Base-by-base conservation (phyloP, 768 basidiomycete genomes). In the Crucibulum laeve region DNA sequence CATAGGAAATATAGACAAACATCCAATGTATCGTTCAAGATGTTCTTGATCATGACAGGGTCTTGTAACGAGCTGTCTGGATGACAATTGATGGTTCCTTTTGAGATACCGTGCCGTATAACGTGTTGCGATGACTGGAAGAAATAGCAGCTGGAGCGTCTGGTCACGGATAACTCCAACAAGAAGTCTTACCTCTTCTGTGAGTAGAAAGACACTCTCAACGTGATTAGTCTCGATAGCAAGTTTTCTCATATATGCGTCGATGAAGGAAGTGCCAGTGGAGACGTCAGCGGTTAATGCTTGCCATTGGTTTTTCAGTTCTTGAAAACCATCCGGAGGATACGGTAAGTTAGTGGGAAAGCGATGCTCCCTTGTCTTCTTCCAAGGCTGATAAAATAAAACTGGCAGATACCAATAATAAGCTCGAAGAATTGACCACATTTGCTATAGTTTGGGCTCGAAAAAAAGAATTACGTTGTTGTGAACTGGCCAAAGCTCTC, bases 161-260 rank as follows among this genome's bases (percentile, higher is more conserved):
- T 11, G 23, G 33, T 24, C 33, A 10, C 4, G 15, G 22, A n/a
- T 26, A 23, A 5, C 7, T 33, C 19, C 3, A 35, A 39, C 6
- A 42, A 24, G 21, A 53, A 50, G n/a, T 35, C 54, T 30, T 41
- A 58, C 57, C 22, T 28, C 45, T 42, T 50, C 26, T 5, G 51
- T 56, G 21, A 59, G 33, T 24, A 51, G 32, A 42, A 61, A 61
- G 14, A 43, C 49, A 34, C 48, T 56, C 38, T 64, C 59, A 11
- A 61, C 43, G 26, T 57, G 58, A 42, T 61, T 60, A 19, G 60
- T 59, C 37, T 62, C 59, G 11, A 62, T 57, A 15, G 55, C 54
- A 10, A 57, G 45, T 18, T 46, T 53, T 32, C 28, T 54, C 43
- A 60, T 42, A 45, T 60, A 59, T 5, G 44, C 32, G 19, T 35